Conservation (phyloP, 768 basidiomycete species). For the Cytidiella melzeri region DNA sequence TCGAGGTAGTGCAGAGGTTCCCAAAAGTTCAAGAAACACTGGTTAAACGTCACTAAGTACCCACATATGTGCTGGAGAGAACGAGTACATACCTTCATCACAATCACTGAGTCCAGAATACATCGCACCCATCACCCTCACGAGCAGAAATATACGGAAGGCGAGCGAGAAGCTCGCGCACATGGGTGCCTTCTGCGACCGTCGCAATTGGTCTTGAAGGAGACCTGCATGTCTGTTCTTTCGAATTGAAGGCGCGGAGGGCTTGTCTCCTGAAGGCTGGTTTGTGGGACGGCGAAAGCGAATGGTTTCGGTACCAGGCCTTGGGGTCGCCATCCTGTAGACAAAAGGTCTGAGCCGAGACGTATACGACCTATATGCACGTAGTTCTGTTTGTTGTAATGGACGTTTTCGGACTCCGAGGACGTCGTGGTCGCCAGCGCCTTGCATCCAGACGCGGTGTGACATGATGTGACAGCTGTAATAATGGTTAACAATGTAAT, state of each 20-base stretch:
- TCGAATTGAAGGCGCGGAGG: slow-evolving; percentile 14
- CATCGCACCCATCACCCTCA: slow-evolving; percentile 85
- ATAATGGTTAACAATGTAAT: no score
- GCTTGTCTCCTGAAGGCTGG: slow-evolving; percentile 11
- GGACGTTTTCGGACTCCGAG: not conserved
- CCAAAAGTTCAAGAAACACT: slow-evolving; percentile 99
- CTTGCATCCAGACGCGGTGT: not conserved
- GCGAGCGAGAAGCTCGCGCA: slow-evolving; percentile 80
- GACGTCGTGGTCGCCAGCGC: not conserved
- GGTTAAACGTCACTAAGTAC: not conserved
- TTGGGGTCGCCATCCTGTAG: slow-evolving; percentile 16
- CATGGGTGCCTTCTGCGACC: slow-evolving; percentile 75
- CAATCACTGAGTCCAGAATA: slow-evolving; percentile 94
- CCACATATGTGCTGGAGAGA: not conserved
- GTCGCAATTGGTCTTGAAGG: slow-evolving; percentile 74
- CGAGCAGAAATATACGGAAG: slow-evolving; percentile 72
- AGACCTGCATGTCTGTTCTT: slow-evolving; percentile 54
- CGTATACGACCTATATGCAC: no score
- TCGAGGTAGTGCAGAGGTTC: slow-evolving; percentile 93
- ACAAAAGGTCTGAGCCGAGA: no score
- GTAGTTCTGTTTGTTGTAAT: no score
- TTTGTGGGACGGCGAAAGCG: slow-evolving; percentile 27
- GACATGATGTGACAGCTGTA: not conserved
- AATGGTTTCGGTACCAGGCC: slow-evolving; percentile 23
- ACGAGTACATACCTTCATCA: slow-evolving; percentile 74